Evolutionary conservation across 2,329 filamentous ascomycete genomes (phyloP).

Genomic region (Pseudovirgaria hyperparasitica): DNA sequence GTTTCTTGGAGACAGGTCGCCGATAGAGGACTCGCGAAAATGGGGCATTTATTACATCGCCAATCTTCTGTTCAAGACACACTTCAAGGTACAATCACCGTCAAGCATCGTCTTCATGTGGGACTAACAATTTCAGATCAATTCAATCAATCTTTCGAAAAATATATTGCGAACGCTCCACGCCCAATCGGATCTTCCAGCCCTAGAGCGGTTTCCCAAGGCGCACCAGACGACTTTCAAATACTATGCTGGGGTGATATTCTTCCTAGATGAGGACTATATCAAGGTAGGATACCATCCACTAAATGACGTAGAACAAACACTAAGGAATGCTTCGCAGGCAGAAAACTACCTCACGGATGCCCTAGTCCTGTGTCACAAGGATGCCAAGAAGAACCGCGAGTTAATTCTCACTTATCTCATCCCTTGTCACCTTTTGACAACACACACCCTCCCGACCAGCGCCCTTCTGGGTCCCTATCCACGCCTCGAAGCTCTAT

Average conservation of each 20-base stretch:
- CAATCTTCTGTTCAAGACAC: conserved; percentile 94
- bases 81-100: conserved; percentile 55
- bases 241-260: conserved; percentile 89
- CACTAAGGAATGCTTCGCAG: conserved; percentile 6
- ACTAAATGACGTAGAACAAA: conserved; percentile 1
- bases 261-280: conserved; percentile 92
- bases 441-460: conserved; percentile 71
- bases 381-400: conserved; percentile 58
- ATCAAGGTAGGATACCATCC: conserved; percentile 43
- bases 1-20: conserved; percentile 82
- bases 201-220: conserved; percentile 66
- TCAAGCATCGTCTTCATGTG: not conserved
- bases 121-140: conserved; percentile 39
- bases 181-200: conserved; percentile 69
- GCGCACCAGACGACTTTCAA: conserved; percentile 91
- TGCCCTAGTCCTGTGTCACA: conserved; percentile 74
- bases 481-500: conserved; percentile 63
- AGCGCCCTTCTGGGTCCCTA: conserved; percentile 57
- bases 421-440: conserved; percentile 85
- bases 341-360: conserved; percentile 48
- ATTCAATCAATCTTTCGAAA: conserved; percentile 76
- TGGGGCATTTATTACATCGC: conserved; percentile 96
- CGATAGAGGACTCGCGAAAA: conserved; percentile 81
- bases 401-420: conserved; percentile 95
- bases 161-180: conserved; percentile 77